These are phyloP conservation scores for Salvia miltiorrhiza DNA, from an alignment of 257 asterid genomes.

Conservation along the genomic window DNA sequence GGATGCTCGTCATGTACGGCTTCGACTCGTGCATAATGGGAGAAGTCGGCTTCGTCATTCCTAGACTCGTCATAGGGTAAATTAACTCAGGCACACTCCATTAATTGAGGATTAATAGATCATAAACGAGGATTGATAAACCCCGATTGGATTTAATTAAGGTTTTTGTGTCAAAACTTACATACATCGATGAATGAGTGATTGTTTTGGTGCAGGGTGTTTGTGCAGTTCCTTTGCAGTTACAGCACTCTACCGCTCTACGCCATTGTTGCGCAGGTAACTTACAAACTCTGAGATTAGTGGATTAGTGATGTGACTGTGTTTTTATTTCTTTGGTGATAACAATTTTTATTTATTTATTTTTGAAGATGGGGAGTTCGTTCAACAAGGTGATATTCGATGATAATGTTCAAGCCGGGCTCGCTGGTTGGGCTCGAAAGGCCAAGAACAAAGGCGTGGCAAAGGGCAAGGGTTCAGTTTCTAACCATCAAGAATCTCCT, in stretches of 20 bases:
- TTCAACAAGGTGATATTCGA: slow-evolving; percentile 56
- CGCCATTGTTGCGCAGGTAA: slow-evolving; percentile 74
- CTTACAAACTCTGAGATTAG: not conserved
- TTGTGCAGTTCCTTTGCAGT: slow-evolving; percentile 74
- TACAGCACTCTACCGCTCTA: slow-evolving; percentile 80
- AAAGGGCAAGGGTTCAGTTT: slow-evolving; percentile 22
- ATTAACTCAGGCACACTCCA: not conserved
- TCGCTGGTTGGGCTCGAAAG: slow-evolving; percentile 57
- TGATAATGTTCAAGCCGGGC: slow-evolving; percentile 48
- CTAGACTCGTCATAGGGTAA: slow-evolving; percentile 62
- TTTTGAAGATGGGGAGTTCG: slow-evolving; percentile 62
- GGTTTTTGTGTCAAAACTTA: no score
- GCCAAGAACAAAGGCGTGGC: slow-evolving; percentile 38
- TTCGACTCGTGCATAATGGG: slow-evolving; percentile 82
- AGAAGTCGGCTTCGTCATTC: slow-evolving; percentile 36
- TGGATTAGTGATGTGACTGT: not conserved
- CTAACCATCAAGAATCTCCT: slow-evolving; percentile 26
- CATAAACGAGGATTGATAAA: no score
- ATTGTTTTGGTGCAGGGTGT: slow-evolving; percentile 33
- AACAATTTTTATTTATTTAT: no score
- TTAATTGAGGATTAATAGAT: no score
- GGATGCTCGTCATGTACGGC: slow-evolving; percentile 47
- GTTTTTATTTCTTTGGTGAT: not conserved
- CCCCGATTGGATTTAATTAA: no score
- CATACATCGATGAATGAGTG: no score